Conservation (phyloP, 2,329 filamentous ascomycete genomes). For the Claviceps fusiformis region DNA sequence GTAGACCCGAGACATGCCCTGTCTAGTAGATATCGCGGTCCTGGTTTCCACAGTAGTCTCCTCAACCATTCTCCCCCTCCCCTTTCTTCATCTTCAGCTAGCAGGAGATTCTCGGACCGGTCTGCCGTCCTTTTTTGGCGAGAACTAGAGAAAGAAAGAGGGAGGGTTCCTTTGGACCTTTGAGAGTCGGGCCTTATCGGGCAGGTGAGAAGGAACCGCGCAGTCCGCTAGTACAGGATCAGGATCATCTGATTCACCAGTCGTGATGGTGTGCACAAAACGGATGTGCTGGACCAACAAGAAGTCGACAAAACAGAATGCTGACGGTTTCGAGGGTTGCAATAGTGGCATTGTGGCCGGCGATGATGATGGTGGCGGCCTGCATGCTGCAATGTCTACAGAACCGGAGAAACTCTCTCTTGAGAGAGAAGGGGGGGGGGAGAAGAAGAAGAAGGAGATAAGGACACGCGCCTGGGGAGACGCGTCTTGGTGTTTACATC, state of each 20-base stretch:
- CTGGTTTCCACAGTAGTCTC: too few species aligned
- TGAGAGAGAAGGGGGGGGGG: background rate
- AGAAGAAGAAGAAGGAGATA: background rate
- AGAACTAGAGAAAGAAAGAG: background rate
- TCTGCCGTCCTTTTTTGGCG: too few species aligned
- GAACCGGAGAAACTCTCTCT: background rate
- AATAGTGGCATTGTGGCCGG: background rate
- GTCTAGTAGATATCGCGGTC: too few species aligned
- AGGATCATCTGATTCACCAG: background rate
- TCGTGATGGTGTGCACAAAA: background rate
- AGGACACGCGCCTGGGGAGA: constrained; percentile 1
- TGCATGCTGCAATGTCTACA: too few species aligned
- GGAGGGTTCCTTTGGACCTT: background rate
- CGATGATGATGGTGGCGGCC: background rate
- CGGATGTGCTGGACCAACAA: constrained; percentile 1
- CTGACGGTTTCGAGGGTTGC: background rate
- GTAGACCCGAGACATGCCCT: too few species aligned
- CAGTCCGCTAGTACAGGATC: background rate
- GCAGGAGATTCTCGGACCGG: too few species aligned
- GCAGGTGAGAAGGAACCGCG: background rate
- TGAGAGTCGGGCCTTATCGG: background rate
- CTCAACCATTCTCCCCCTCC: too few species aligned
- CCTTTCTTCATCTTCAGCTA: too few species aligned
- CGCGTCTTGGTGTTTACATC: constrained; percentile 6
- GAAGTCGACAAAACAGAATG: background rate